Evolutionary conservation across 768 basidiomycete species (phyloP).

Genomic region (Glaciozyma antarctica): DNA sequence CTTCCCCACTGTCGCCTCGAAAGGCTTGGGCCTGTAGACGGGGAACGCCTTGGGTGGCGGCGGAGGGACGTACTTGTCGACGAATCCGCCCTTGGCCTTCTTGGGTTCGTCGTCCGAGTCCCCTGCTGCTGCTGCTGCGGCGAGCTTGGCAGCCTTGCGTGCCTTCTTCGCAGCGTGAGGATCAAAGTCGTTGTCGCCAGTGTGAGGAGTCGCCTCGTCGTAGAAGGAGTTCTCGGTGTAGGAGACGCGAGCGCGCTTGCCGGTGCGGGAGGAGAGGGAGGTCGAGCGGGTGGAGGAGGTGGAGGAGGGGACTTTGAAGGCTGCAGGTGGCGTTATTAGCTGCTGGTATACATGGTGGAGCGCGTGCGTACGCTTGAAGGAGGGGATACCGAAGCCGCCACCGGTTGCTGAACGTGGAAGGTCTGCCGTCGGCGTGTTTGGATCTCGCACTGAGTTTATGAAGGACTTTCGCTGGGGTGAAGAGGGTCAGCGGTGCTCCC

Average conservation of each 20-base stretch:
- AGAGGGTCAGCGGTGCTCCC: too few species aligned
- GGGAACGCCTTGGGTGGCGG: constrained; percentile 42
- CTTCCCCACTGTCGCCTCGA: constrained; percentile 48
- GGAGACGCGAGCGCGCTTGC: constrained; percentile 22
- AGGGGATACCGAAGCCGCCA: constrained; percentile 39
- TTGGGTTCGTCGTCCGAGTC: constrained; percentile 34
- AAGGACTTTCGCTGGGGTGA: constrained; percentile 3
- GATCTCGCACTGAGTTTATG: constrained; percentile 3
- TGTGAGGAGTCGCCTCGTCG: constrained; percentile 43
- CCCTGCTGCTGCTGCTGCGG: constrained; percentile 53
- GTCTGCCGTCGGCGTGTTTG: background rate
- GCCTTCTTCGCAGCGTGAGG: constrained; percentile 49
- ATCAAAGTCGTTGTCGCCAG: constrained; percentile 46
- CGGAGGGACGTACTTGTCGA: constrained; percentile 36
- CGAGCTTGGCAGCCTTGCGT: constrained; percentile 37
- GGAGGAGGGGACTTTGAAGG: constrained; percentile 38
- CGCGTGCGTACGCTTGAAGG: constrained; percentile 31
- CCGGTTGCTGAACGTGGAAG: constrained; percentile 25
- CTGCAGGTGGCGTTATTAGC: background rate
- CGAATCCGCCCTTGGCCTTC: constrained; percentile 37
- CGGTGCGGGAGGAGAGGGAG: constrained; percentile 14
- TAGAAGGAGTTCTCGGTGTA: constrained; percentile 34
- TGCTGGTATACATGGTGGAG: background rate
- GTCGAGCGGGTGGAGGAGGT: constrained; percentile 7
- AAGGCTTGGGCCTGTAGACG: constrained; percentile 70